These are phyloP conservation scores for Quercus variabilis DNA, from an alignment of 306 rosid species.

Conservation along the genomic window DNA sequence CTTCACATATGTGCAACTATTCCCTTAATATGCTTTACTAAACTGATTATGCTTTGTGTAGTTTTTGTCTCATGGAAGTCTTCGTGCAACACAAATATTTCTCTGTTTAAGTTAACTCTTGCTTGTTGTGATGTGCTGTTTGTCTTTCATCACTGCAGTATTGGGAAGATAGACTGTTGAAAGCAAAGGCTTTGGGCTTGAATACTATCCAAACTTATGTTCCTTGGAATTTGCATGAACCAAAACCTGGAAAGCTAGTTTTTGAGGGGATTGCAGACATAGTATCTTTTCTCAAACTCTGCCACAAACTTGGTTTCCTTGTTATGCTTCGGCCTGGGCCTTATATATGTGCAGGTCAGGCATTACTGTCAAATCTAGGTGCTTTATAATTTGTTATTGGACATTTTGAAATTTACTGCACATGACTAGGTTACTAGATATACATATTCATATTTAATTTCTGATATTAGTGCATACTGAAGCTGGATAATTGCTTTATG, in stretches of 20 bases:
- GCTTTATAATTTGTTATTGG: not conserved
- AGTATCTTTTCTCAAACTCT: conserved; percentile 65
- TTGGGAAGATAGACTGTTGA: conserved; percentile 93
- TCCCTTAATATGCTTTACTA: not conserved
- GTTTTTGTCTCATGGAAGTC: not conserved
- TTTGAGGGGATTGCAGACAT: conserved; percentile 81
- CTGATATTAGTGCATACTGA: not conserved
- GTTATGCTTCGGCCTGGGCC: conserved; percentile 96
- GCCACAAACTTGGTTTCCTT: conserved; percentile 68
- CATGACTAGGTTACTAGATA: not conserved
- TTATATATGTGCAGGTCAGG: conserved; percentile 82
- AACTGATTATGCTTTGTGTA: not conserved
- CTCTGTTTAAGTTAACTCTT: conserved; percentile 21
- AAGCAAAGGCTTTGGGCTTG: conserved; percentile 92
- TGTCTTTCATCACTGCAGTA: conserved; percentile 50
- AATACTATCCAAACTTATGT: conserved; percentile 87
- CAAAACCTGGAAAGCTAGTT: conserved; percentile 56
- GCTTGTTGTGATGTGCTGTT: conserved; percentile 14
- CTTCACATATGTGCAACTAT: not conserved
- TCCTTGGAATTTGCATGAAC: conserved; percentile 97
- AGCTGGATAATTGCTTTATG: not conserved
- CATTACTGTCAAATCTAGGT: conserved; percentile 10
- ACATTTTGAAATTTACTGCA: not conserved
- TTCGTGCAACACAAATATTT: not conserved
- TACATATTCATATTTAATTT: not conserved